Percentiles rank a stretch among this genome's conserved stretches.
Conservation (phyloP, 2,329 filamentous ascomycete genomes). For the Sporothrix phasma region DNA sequence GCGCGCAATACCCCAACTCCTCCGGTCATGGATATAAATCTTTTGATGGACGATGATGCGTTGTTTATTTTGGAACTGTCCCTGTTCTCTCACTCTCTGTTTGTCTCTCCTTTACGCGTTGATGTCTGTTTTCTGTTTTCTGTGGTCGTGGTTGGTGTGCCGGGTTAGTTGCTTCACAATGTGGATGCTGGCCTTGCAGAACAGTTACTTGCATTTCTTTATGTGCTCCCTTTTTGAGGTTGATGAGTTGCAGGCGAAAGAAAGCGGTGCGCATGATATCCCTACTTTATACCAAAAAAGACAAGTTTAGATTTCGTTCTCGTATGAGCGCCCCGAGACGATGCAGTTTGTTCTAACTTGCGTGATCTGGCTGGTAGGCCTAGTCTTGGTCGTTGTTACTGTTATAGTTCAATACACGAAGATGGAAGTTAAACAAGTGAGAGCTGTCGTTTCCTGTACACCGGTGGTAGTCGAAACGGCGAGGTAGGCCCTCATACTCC, state of each 20-base stretch:
- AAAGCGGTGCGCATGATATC: slow-evolving; percentile 19
- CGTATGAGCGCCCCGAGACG: background rate
- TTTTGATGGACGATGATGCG: slow-evolving; percentile 16
- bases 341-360: background rate
- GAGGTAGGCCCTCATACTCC: no score
- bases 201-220: background rate
- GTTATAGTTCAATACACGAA: background rate
- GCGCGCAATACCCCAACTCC: slow-evolving; percentile 38
- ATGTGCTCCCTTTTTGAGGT: background rate
- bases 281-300: slow-evolving; percentile 12
- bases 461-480: no score
- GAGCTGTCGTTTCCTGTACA: background rate
- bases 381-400: background rate
- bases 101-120: no score
- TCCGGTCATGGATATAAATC: slow-evolving; percentile 15
- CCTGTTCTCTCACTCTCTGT: background rate
- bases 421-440: background rate
- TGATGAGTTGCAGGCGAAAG: slow-evolving; percentile 1
- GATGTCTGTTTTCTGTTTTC: background rate
- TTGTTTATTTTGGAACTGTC: background rate
- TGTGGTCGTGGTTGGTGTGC: background rate
- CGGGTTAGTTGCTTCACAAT: background rate
- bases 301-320: slow-evolving; percentile 7
- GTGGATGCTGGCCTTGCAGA: no score
- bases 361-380: background rate